These are phyloP conservation scores for Penicillium concentricum DNA, from an alignment of 2,329 filamentous ascomycete genomes.

Conservation along the genomic window DNA sequence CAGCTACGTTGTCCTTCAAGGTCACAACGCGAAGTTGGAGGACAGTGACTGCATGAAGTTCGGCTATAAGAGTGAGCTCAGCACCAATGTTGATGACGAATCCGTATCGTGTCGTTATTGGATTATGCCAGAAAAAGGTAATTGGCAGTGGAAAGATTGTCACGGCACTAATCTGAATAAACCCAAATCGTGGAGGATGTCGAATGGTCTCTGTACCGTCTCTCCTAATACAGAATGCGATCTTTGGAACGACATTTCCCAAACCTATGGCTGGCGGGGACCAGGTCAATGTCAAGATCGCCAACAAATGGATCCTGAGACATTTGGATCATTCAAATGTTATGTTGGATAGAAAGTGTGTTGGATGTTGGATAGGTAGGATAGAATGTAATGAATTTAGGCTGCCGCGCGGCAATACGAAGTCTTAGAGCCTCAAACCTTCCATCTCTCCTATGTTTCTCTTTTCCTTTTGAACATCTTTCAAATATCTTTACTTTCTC, in stretches of 20 bases:
- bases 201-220: slow-evolving; percentile 5
- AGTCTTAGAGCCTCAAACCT: not conserved
- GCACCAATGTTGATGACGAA: not conserved
- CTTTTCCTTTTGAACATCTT: not conserved
- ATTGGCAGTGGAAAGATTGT: not conserved
- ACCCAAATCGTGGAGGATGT: not conserved
- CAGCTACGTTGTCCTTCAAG: not conserved
- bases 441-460: not conserved
- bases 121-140: not conserved
- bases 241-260: not conserved
- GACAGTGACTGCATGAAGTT: not conserved
- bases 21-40: not conserved
- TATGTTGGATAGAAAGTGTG: slow-evolving; percentile 7
- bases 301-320: not conserved
- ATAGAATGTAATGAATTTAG: no score
- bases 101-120: slow-evolving; percentile 2
- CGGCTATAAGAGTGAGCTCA: not conserved
- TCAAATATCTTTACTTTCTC: not conserved
- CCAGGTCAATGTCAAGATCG: not conserved
- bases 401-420: no score
- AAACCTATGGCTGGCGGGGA: slow-evolving; percentile 5
- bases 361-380: no score
- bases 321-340: slow-evolving; percentile 3
- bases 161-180: not conserved
- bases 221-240: not conserved